Evolutionary conservation across 1,139 yeast genomes (phyloP), one percentile per base, ranked within the genome.

Genomic region (Yamadazyma triangularis): DNA sequence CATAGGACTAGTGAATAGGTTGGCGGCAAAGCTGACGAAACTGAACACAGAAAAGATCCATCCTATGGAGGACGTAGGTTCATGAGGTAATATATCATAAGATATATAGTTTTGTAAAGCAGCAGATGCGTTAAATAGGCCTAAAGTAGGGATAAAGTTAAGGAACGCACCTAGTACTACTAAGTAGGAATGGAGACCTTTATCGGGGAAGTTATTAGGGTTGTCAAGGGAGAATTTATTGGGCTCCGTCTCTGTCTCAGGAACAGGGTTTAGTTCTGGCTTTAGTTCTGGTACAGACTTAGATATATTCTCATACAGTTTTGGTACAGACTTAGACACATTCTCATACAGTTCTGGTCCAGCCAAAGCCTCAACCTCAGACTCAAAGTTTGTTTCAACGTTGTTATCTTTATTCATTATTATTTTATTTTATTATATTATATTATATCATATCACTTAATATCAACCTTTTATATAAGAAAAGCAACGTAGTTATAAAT

Each of bases 1-100:
- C 3, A 55, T 31, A 0, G 79, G 59, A 0, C 58, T 57, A 29
- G 46, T 38, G 5, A 56, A 29, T 10, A 56, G 28, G 1, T 45
- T 40, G 29, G 47, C 40, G 2, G 58, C 61, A 39, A 56, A 56
- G 11, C 50, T 47, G 28, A 48, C 34, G 28, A 56, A 51, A 31
- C 50, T 49, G 36, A 46, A 53, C n/a, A 48, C 32, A 4, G 59
- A 50, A 38, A 56, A 57, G 9, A 57, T 55, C 63, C 62, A 57
- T 4, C 53, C 54, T 4, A 56, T 42, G 5, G 51, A 40, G 9
- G 58, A 48, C 6, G 47, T 41, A 2, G 48, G 36, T 10, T 38
- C 41, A 19, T 41, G 30, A 3, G 40, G 30, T 3, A 56, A 37
- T 12, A 52, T 44, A 30, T 45, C 34, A 9, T 39, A 34, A n/a